Conservation (phyloP, 106 monocot species). For the Ottelia alismoides region DNA sequence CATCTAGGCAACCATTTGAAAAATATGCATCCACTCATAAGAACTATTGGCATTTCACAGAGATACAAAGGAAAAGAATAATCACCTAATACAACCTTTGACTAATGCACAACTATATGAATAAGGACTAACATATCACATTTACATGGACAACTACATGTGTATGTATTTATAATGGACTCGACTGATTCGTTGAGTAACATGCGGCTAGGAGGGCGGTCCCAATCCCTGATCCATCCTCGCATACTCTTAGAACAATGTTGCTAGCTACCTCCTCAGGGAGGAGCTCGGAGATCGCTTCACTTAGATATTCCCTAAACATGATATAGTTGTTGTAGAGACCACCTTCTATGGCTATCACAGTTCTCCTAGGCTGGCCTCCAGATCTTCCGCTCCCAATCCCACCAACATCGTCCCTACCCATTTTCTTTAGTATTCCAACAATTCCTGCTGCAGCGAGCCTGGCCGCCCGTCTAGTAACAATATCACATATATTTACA, state of each 20-base stretch:
- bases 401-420: constrained; percentile 71
- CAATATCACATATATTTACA: constrained; percentile 71
- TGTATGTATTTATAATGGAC: too few species aligned
- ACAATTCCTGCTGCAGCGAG: constrained; percentile 90
- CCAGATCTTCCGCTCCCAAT: constrained; percentile 34
- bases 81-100: too few species aligned
- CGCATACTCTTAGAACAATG: constrained; percentile 37
- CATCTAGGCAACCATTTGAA: too few species aligned
- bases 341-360: constrained; percentile 81
- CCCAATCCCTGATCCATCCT: constrained; percentile 87
- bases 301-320: constrained; percentile 82
- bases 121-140: too few species aligned
- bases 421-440: constrained; percentile 89
- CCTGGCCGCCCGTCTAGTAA: constrained; percentile 72
- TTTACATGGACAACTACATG: too few species aligned
- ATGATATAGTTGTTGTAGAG: constrained; percentile 44
- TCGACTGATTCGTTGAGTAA: too few species aligned
- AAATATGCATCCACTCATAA: too few species aligned
- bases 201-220: constrained; percentile 86
- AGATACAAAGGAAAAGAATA: too few species aligned
- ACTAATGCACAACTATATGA: too few species aligned
- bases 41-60: too few species aligned
- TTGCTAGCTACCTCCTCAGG: constrained; percentile 66
- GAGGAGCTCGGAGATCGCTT: constrained; percentile 72
- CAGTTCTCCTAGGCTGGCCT: constrained; percentile 36